phyloP scores from a whole-genome alignment of 371 early-diverging fungal species.

The Zychaea mexicana region DNA sequence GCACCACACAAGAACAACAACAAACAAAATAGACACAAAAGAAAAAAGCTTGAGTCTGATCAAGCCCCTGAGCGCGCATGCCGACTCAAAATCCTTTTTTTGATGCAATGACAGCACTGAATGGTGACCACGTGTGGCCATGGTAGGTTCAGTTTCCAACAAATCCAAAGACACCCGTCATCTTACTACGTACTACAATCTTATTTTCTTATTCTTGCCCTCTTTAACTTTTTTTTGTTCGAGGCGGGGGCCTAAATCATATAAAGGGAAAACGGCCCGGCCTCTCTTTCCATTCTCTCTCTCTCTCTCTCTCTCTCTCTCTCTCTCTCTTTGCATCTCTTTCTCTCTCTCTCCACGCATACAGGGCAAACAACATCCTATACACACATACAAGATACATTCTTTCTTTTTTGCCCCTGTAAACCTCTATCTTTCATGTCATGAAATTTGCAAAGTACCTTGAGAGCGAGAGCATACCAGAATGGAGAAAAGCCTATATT shows the following conservation, averaged over 20 bases:
- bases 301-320: slow-evolving; percentile 2
- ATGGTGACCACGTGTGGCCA: slow-evolving; percentile 5
- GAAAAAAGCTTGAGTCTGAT: not conserved
- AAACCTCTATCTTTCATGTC: not conserved
- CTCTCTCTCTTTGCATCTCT: not conserved
- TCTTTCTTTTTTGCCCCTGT: not conserved
- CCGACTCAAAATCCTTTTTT: too few relatives aligned
- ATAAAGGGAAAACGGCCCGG: not conserved
- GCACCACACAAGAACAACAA: too few relatives aligned
- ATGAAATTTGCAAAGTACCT: slow-evolving; percentile 88
- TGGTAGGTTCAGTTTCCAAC: slow-evolving; percentile 7
- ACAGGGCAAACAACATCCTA: too few relatives aligned
- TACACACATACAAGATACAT: not conserved
- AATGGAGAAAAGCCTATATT: slow-evolving; percentile 83
- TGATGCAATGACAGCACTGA: slow-evolving; percentile 4
- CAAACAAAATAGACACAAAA: not conserved
- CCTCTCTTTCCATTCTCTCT: not conserved
- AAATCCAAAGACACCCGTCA: not conserved
- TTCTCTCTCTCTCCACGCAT: too few relatives aligned
- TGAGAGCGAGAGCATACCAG: slow-evolving; percentile 77
- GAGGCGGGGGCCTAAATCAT: not conserved
- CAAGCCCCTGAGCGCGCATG: not conserved
- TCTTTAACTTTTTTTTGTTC: not conserved
- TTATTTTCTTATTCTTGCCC: too few relatives aligned
- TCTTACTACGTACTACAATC: not conserved